Conservation (phyloP, 106 monocot species). For the Apostasia ramifera region DNA sequence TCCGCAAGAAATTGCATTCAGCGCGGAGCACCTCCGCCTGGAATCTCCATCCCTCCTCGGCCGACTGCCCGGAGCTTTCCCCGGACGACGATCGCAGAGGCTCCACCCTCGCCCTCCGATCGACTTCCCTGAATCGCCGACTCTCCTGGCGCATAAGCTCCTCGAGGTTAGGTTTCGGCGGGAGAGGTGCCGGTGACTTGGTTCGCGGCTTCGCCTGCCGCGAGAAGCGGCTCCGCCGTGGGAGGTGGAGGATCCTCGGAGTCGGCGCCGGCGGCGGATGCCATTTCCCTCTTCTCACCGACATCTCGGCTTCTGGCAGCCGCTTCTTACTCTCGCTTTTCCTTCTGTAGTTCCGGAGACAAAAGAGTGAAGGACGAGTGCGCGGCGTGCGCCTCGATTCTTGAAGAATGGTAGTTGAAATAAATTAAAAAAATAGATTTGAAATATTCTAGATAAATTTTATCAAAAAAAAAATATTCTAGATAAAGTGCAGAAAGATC, state of each 20-base stretch:
- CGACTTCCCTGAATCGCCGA: background rate
- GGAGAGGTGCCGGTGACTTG: background rate
- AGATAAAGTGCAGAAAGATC: no score
- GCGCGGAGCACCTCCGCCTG: slow-evolving; percentile 63
- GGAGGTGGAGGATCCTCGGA: slow-evolving; percentile 59
- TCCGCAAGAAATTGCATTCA: slow-evolving; percentile 55
- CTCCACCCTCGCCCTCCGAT: slow-evolving; percentile 6
- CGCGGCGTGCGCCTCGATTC: no score
- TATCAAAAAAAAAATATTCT: no score
- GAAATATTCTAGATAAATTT: no score
- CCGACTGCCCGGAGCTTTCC: slow-evolving; percentile 2
- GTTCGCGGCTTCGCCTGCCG: slow-evolving; percentile 1
- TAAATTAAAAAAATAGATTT: no score
- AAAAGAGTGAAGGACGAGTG: no score
- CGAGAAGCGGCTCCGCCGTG: slow-evolving; percentile 20
- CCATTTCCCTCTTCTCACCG: slow-evolving; percentile 24
- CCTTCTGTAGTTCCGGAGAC: background rate
- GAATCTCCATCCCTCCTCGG: slow-evolving; percentile 47
- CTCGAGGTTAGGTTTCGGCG: slow-evolving; percentile 6
- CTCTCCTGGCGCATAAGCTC: slow-evolving; percentile 30
- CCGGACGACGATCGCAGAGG: background rate
- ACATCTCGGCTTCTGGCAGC: slow-evolving; percentile 1
- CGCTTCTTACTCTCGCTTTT: background rate
- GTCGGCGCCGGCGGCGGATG: slow-evolving; percentile 38
- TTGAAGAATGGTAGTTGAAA: no score